Base-by-base conservation (phyloP, 2,329 filamentous ascomycete species). In the Aspergillus hortae region DNA sequence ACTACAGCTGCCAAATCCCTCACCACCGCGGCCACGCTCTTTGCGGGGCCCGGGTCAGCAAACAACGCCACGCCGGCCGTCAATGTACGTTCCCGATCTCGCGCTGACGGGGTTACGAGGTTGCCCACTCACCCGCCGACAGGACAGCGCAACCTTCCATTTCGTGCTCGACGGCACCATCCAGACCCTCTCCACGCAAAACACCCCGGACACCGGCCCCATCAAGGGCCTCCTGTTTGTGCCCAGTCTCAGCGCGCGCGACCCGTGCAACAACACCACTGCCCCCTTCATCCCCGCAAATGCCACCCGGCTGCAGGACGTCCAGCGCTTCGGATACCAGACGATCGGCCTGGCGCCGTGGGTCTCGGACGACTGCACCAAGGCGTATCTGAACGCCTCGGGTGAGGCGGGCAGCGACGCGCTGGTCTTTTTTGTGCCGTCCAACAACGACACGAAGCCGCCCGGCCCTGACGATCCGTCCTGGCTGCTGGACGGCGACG, bases 271-370 rank as follows among this genome's bases (percentile, higher is more conserved):
- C 65, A 75, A 83, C 14, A 71, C 81, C 44, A 83, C 87, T 40
- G 78, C 78, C 38, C 70, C 80, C n/a, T 84, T 87, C 60, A 79
- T 96, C 7, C 89, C 91, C 1, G 61, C 69, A 35, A 92, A 94
- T 68, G 89, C 85, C 49, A 95, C 90, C 11, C 83, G 87, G 14
- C 80, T 82, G 60, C 68, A 72, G n/a, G 80, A 94, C 62, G 81
- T 96, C 14, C 78, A 80, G 0, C 80, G 80, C 45, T 67, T 69
- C 17, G 84, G 88, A 59, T 90, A 89, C 68, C 84, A 87, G 50
- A 77, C 91, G 47, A 83, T 96, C 61, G 92, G 88, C 25, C 74
- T 96, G 48, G 92, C 90, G 21, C 92, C 92, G 25, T 97, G 92
- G 92, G 84, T 90, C 61, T 88, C 80, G 56, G 74, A 80, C 6